These are phyloP conservation scores for Entomortierella lignicola DNA, from an alignment of 192 early-diverging fungal genomes.

Conservation along the genomic window DNA sequence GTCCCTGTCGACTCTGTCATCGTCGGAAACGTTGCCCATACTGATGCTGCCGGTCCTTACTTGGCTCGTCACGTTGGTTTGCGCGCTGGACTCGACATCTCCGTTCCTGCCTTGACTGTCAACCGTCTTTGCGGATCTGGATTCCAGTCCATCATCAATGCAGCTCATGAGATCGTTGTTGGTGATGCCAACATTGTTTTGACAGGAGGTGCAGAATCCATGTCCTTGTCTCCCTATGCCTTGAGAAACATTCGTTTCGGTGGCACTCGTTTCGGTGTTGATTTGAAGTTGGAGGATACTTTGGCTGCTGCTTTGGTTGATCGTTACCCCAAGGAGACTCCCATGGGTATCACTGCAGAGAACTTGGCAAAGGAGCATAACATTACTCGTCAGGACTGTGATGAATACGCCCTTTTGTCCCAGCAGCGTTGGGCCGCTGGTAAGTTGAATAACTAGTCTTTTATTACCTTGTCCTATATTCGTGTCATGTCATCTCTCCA, in stretches of 20 bases:
- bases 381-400: conserved; percentile 84
- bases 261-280: conserved; percentile 88
- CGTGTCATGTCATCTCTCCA: not conserved
- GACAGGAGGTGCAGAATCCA: conserved; percentile 93
- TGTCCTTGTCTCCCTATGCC: conserved; percentile 93
- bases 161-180: conserved; percentile 89
- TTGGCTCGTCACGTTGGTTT: conserved; percentile 94
- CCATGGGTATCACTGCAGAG: conserved; percentile 97
- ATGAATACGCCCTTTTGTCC: conserved; percentile 82
- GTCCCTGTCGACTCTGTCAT: conserved; percentile 89
- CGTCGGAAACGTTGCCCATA: conserved; percentile 95
- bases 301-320: conserved; percentile 87
- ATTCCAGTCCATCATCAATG: conserved; percentile 94
- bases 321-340: conserved; percentile 81
- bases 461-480: conserved; percentile 4
- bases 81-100: conserved; percentile 84
- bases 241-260: conserved; percentile 81
- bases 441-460: conserved; percentile 35
- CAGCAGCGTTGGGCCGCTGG: conserved; percentile 91
- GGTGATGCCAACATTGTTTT: conserved; percentile 89
- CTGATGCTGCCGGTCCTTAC: conserved; percentile 85
- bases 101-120: conserved; percentile 90
- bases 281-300: conserved; percentile 92
- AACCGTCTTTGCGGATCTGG: conserved; percentile 98
- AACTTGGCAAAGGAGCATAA: conserved; percentile 88